Conservation (phyloP, 768 basidiomycete genomes). For the Phanerochaete carnosa region DNA sequence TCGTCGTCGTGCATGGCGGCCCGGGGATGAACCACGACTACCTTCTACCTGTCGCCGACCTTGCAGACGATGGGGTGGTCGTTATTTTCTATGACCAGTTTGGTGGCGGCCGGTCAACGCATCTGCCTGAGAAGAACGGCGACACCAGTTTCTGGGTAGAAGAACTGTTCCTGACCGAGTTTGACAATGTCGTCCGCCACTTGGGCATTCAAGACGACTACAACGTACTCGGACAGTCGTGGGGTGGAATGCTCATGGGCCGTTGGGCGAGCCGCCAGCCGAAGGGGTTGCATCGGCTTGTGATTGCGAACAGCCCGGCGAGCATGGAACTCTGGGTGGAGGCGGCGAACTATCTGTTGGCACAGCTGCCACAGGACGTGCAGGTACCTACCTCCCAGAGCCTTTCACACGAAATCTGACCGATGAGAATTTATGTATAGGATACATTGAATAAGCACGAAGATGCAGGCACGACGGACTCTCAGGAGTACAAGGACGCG, state of each 20-base stretch:
- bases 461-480: constrained; percentile 37
- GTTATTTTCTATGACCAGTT: constrained; percentile 53
- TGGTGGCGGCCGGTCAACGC: constrained; percentile 44
- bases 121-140: constrained; percentile 31
- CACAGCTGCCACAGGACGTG: constrained; percentile 38
- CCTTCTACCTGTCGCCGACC: constrained; percentile 35
- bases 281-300: constrained; percentile 40
- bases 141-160: constrained; percentile 38
- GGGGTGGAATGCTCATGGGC: constrained; percentile 52
- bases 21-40: constrained; percentile 42
- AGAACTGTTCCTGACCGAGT: constrained; percentile 52
- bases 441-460: constrained; percentile 35
- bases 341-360: constrained; percentile 27
- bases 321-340: constrained; percentile 40
- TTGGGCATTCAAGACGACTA: constrained; percentile 40
- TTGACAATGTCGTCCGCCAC: constrained; percentile 43
- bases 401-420: too few species aligned
- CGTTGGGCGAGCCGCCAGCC: constrained; percentile 41
- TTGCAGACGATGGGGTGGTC: constrained; percentile 27
- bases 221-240: constrained; percentile 51
- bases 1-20: constrained; percentile 47
- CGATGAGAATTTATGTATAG: too few species aligned
- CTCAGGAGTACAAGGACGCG: constrained; percentile 43
- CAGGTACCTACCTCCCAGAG: constrained; percentile 10
- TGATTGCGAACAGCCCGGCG: constrained; percentile 41